Percentiles rank a stretch among this genome's conserved stretches.
phyloP scores from a whole-genome alignment of 192 early-diverging fungal genomes.

The Jimgerdemannia flammicorona region DNA sequence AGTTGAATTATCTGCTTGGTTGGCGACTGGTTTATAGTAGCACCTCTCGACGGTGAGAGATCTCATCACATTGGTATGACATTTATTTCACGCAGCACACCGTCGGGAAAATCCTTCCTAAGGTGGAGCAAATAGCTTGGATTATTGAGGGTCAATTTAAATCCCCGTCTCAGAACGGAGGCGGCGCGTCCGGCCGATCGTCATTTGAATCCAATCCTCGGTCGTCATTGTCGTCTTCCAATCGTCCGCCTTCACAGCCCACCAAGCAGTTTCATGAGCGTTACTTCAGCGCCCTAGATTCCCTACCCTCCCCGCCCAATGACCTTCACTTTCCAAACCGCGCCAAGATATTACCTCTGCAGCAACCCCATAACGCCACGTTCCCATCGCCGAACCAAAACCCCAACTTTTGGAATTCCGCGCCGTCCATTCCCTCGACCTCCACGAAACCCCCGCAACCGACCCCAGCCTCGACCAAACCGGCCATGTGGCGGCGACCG shows the following conservation, averaged over 20 bases:
- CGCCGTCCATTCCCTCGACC: conserved; percentile 6
- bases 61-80: background rate
- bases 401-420: no score
- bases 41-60: conserved; percentile 7
- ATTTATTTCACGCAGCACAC: background rate
- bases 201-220: no score
- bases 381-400: background rate
- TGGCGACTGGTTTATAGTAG: conserved; percentile 31
- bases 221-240: no score
- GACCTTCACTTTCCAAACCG: background rate
- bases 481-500: background rate
- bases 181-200: no score
- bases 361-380: no score
- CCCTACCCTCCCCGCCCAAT: conserved; percentile 1
- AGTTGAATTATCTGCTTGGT: conserved; percentile 9
- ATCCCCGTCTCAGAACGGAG: background rate
- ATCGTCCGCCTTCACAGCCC: no score
- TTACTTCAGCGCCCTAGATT: background rate
- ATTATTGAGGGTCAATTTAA: conserved; percentile 25
- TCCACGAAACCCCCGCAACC: background rate
- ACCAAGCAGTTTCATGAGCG: background rate
- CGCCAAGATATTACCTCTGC: background rate
- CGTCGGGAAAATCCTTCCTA: conserved; percentile 4
- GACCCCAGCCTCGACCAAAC: background rate
- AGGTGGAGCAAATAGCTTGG: conserved; percentile 37